A percentile compares a stretch with the other conserved stretches of the same genome.
Conservation (phyloP, 345 rosid genomes). For the Viola odorata region DNA sequence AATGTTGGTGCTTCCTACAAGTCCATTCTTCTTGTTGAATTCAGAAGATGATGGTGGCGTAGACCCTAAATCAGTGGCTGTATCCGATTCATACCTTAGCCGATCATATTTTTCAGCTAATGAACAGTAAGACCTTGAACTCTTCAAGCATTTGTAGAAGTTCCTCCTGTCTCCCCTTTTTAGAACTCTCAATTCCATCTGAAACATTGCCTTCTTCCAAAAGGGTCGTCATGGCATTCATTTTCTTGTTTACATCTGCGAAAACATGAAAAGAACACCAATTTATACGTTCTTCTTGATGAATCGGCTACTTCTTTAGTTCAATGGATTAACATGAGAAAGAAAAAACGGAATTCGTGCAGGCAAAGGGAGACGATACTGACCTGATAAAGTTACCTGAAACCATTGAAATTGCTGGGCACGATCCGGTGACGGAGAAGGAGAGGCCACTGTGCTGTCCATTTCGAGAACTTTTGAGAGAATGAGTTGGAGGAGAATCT, state of each 20-base stretch:
- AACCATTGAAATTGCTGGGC: constrained; percentile 34
- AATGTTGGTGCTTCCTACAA: constrained; percentile 10
- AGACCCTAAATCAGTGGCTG: constrained; percentile 8
- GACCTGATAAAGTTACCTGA: constrained; percentile 35
- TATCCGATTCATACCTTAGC: constrained; percentile 23
- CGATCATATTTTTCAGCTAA: constrained; percentile 33
- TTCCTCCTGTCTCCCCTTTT: constrained; percentile 12
- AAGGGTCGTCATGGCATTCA: constrained; percentile 28
- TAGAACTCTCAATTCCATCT: not conserved
- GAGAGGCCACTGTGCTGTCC: constrained; percentile 11
- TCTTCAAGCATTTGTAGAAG: constrained; percentile 31
- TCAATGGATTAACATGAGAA: too few species aligned
- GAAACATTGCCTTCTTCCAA: constrained; percentile 13
- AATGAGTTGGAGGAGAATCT: not conserved
- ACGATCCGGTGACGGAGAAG: constrained; percentile 6
- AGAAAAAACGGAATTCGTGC: not conserved
- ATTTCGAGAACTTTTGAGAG: not conserved
- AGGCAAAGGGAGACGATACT: not conserved
- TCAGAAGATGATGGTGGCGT: constrained; percentile 2
- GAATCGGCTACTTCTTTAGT: too few species aligned
- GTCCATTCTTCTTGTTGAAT: constrained; percentile 2
- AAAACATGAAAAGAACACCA: not conserved
- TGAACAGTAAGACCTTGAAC: constrained; percentile 25
- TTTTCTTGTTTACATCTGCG: constrained; percentile 38
- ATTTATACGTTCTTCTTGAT: not conserved